These are phyloP conservation scores for Mallotus repandus DNA, from an alignment of 441 rosid species.

Conservation along the genomic window DNA sequence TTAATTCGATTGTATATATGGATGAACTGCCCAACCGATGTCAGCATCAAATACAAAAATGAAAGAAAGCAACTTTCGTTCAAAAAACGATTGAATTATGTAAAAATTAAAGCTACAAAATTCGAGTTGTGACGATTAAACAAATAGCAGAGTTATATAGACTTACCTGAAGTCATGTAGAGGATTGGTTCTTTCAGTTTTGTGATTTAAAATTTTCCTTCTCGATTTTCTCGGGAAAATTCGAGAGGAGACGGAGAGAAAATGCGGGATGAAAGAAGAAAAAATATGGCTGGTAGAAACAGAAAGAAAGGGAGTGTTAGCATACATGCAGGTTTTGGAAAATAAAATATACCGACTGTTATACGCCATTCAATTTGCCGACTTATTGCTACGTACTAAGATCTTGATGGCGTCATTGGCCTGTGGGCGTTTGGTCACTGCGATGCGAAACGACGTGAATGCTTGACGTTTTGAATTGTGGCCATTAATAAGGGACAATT, in stretches of 20 bases:
- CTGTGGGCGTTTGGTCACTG: too few relatives aligned
- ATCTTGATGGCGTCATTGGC: too few relatives aligned
- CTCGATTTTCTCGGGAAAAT: slow-evolving; percentile 16
- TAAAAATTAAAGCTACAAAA: background rate
- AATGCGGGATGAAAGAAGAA: background rate
- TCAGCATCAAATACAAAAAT: background rate
- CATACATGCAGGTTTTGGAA: background rate
- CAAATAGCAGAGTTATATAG: background rate
- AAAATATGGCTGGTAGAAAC: too few relatives aligned
- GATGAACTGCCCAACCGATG: too few relatives aligned
- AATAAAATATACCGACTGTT: background rate
- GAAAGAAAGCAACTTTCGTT: background rate
- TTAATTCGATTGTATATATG: too few relatives aligned
- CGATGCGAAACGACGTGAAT: background rate
- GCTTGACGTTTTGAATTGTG: slow-evolving; percentile 13
- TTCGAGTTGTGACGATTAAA: background rate
- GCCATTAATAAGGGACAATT: background rate
- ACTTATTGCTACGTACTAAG: too few relatives aligned
- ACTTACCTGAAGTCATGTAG: slow-evolving; percentile 27
- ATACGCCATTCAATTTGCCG: background rate
- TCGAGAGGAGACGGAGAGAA: background rate
- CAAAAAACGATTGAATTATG: too few relatives aligned
- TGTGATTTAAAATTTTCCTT: background rate
- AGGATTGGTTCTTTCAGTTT: background rate
- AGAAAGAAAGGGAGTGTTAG: background rate